These are phyloP conservation scores for Talaromyces piceae DNA, from an alignment of 2,329 filamentous ascomycete genomes.

Conservation along the genomic window DNA sequence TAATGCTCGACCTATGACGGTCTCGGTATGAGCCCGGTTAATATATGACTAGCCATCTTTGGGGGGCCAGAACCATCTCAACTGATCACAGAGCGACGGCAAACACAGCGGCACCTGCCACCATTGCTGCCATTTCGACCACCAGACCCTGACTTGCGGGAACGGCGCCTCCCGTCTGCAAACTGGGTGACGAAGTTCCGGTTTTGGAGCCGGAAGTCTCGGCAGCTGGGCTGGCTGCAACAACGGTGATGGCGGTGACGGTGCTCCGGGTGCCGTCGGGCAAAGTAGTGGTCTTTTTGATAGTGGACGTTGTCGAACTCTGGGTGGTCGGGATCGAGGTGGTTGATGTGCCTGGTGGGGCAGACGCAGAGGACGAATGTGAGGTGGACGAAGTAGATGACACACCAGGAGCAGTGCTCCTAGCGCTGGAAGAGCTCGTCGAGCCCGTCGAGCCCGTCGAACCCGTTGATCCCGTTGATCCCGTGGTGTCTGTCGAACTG, in stretches of 20 bases:
- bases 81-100: slow-evolving; percentile 29
- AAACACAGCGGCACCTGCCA: slow-evolving; percentile 35
- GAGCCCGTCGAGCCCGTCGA: background rate
- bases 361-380: slow-evolving; percentile 1
- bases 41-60: no score
- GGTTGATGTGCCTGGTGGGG: slow-evolving; percentile 13
- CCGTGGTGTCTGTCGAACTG: background rate
- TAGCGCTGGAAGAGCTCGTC: background rate
- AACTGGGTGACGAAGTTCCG: slow-evolving; percentile 22
- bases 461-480: background rate
- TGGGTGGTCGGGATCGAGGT: slow-evolving; percentile 16
- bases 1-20: no score
- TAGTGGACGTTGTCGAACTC: slow-evolving; percentile 27
- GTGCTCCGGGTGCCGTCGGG: slow-evolving; percentile 36
- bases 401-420: background rate
- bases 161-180: slow-evolving; percentile 34
- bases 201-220: slow-evolving; percentile 14
- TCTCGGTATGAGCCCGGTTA: no score
- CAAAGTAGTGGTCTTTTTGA: slow-evolving; percentile 34
- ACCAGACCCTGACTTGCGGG: slow-evolving; percentile 22
- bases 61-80: no score
- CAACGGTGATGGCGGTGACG: slow-evolving; percentile 39
- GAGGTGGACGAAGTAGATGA: slow-evolving; percentile 7
- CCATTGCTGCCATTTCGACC: slow-evolving; percentile 30
- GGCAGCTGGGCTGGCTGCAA: slow-evolving; percentile 28